phyloP scores from a whole-genome alignment of 2,329 filamentous ascomycete species.

The Byssoonygena ceratinophila region DNA sequence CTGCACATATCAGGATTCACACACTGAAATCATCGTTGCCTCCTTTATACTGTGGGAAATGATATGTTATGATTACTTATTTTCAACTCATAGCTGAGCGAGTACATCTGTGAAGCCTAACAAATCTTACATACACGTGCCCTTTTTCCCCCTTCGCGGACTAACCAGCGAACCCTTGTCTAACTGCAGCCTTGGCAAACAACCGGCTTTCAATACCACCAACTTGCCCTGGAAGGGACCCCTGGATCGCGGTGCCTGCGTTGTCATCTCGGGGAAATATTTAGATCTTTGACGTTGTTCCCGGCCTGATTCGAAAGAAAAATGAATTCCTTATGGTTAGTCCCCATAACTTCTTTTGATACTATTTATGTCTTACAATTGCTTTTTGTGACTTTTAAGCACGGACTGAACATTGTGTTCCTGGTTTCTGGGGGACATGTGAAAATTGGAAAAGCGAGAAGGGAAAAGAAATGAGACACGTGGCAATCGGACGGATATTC shows the following conservation, averaged over 20 bases:
- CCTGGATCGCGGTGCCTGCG: not conserved
- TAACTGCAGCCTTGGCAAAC: not conserved
- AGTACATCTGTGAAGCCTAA: not conserved
- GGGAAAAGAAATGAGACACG: not conserved
- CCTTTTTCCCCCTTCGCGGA: not conserved
- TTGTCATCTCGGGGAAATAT: not conserved
- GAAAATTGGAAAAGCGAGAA: not conserved
- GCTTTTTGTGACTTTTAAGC: too few relatives aligned
- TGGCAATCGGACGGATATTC: too few relatives aligned
- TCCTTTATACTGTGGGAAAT: too few relatives aligned
- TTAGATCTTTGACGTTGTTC: constrained; percentile 1
- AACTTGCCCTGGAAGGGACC: not conserved
- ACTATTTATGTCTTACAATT: not conserved
- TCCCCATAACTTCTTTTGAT: not conserved
- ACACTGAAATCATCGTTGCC: too few relatives aligned
- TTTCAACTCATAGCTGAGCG: too few relatives aligned
- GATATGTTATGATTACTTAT: not conserved
- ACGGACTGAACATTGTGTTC: too few relatives aligned
- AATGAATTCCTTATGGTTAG: not conserved
- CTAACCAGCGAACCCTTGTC: not conserved
- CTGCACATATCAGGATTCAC: too few relatives aligned
- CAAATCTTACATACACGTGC: not conserved
- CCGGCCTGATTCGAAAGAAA: not conserved
- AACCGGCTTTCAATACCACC: not conserved
- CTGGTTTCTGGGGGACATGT: too few relatives aligned